Percentiles rank a stretch among this genome's conserved stretches.
Conservation (phyloP, 2,329 filamentous ascomycete genomes). For the Colletotrichum costaricense region DNA sequence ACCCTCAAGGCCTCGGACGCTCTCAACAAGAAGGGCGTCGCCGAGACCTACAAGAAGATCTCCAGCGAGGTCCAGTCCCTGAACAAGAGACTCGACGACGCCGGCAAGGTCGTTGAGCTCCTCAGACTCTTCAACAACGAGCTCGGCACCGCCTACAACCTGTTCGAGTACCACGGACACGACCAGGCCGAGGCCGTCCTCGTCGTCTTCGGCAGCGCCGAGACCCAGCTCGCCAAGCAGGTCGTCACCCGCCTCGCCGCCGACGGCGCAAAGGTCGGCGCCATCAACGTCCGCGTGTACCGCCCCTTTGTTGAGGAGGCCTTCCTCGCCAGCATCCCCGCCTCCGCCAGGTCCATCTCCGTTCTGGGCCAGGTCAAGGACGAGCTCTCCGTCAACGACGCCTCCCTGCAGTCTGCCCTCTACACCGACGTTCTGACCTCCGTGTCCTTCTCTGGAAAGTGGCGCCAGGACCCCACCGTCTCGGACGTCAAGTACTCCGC, state of each 20-base stretch:
- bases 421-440: conserved; percentile 93
- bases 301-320: conserved; percentile 95
- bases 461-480: conserved; percentile 71
- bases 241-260: conserved; percentile 78
- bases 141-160: conserved; percentile 90
- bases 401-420: conserved; percentile 82
- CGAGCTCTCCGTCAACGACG: conserved; percentile 78
- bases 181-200: conserved; percentile 82
- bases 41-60: conserved; percentile 76
- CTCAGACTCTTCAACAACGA: conserved; percentile 86
- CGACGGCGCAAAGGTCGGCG: conserved; percentile 82
- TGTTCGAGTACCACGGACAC: conserved; percentile 95
- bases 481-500: conserved; percentile 92
- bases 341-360: conserved; percentile 78
- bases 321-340: conserved; percentile 85
- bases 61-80: conserved; percentile 69
- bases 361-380: conserved; percentile 91
- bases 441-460: conserved; percentile 80
- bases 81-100: conserved; percentile 77
- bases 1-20: conserved; percentile 85
- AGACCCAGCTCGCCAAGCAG: conserved; percentile 87
- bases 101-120: conserved; percentile 76
- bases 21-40: conserved; percentile 76
- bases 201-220: conserved; percentile 92
- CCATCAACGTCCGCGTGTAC: conserved; percentile 93